Evolutionary conservation across 1,284 basidiomycete species (phyloP).

Genomic region (Anthracocystis walkeri): DNA sequence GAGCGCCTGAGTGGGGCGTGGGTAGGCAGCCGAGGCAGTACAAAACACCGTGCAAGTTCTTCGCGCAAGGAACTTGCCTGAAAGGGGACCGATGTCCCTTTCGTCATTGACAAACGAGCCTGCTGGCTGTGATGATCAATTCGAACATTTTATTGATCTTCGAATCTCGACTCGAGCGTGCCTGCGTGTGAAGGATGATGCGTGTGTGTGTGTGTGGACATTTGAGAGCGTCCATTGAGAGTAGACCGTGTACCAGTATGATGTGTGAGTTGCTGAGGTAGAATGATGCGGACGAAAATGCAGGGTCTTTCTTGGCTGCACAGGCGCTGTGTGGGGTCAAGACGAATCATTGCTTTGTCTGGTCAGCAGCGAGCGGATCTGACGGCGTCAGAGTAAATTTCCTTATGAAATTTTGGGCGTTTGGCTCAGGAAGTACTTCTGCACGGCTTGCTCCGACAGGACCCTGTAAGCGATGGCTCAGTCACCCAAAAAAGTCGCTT

Average conservation of each 20-base stretch:
- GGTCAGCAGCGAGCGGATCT: too few relatives aligned
- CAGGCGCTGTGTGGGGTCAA: too few relatives aligned
- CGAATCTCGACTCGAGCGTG: background rate
- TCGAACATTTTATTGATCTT: background rate
- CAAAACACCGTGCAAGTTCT: conserved; percentile 43
- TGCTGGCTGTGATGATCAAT: background rate
- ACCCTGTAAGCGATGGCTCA: background rate
- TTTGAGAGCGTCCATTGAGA: background rate
- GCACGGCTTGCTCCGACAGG: background rate
- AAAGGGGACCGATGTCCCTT: conserved; percentile 27
- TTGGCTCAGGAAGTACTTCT: background rate
- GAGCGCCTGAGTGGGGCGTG: background rate
- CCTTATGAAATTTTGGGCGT: background rate
- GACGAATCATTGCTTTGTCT: too few relatives aligned
- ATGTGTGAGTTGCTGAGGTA: background rate
- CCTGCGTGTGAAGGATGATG: background rate
- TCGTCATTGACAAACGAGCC: conserved; percentile 19
- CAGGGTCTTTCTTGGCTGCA: background rate
- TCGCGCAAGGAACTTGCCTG: conserved; percentile 27
- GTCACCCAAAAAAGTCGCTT: background rate
- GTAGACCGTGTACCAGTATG: background rate
- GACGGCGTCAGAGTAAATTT: too few relatives aligned
- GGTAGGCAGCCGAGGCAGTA: conserved; percentile 12
- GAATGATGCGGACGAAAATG: background rate
- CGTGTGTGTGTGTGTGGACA: background rate